Base-by-base conservation (phyloP, 208 protist species). In the Leishmania lainsoni region DNA sequence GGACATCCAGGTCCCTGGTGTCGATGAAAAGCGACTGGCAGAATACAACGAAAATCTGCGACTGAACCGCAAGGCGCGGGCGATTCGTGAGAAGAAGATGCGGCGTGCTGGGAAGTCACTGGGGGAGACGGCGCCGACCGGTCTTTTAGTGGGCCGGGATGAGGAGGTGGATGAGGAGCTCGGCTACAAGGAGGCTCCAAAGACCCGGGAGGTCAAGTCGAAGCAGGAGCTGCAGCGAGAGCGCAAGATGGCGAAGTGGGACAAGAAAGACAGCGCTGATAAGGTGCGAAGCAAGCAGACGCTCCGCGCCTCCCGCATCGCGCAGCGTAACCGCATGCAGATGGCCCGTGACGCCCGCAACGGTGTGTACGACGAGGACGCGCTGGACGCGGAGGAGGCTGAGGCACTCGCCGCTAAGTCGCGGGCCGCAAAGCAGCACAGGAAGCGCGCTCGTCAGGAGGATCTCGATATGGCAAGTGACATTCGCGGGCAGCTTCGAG, bases 231-330 rank as follows among this genome's bases (percentile, higher is more conserved):
- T 80, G 76, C 71, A 81, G 73, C 89, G 89, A 76, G 92, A 97
- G 86, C 80, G 84, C 42, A 97, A 97, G 85, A 95, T 93, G 94
- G 86, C 85, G 61, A 90, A 89, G 87, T 97, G 94, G 94, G 94
- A 97, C 79, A 95, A 96, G 90, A 97, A 97, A 85, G 93, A 95
- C 80, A 95, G 81, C 75, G 71, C 90, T 14, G 94, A 97, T 68
- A 97, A 97, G 90, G 91, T 97, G 75, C 91, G 92, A 59, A 95
- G 90, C 80, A 96, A 95, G 83, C 94, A 97, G 81, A 92, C 87
- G 12, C 93, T 96, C 89, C 91, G 94, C 22, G 86, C 89, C 29
- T 95, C 92, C 2, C 89, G 88, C 32, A 91, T 95, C 54, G 91
- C 83, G 52, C 91, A 90, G 86, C 85, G 87, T 39, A 82, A 83